Evolutionary conservation across 2,329 filamentous ascomycete species (phyloP).

Genomic region (Pleurostoma richardsiae): DNA sequence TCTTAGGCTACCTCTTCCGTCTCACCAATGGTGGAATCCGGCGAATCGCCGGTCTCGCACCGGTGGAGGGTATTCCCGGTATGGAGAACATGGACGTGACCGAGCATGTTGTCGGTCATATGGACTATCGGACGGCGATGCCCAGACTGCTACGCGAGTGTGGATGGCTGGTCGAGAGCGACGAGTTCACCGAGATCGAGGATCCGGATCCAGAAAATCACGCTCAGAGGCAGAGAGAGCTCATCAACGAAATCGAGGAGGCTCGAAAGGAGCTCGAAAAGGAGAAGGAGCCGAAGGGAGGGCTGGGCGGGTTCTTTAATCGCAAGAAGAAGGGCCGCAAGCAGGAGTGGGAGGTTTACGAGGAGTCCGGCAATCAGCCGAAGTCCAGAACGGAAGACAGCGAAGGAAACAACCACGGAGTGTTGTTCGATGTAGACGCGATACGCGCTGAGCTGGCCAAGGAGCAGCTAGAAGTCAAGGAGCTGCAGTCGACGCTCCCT

Average conservation of each 20-base stretch:
- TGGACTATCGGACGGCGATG: slow-evolving; percentile 94
- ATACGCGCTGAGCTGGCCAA: slow-evolving; percentile 80
- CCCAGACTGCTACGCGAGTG: slow-evolving; percentile 80
- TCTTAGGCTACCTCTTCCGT: slow-evolving; percentile 91
- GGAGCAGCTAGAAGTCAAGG: slow-evolving; percentile 65
- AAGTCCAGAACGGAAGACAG: slow-evolving; percentile 38
- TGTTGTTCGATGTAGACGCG: slow-evolving; percentile 93
- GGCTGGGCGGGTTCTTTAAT: slow-evolving; percentile 65
- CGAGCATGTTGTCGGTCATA: slow-evolving; percentile 81
- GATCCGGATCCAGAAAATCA: slow-evolving; percentile 96
- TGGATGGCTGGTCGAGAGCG: slow-evolving; percentile 85
- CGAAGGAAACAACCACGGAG: slow-evolving; percentile 50
- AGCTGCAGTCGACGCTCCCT: slow-evolving; percentile 83
- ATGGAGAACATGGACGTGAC: slow-evolving; percentile 90
- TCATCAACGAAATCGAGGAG: slow-evolving; percentile 96
- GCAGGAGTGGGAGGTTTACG: slow-evolving; percentile 94
- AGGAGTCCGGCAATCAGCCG: slow-evolving; percentile 53
- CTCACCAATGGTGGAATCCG: slow-evolving; percentile 90
- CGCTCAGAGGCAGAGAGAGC: slow-evolving; percentile 76
- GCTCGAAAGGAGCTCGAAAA: slow-evolving; percentile 81
- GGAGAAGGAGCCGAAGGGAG: slow-evolving; percentile 62
- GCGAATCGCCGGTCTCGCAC: slow-evolving; percentile 76
- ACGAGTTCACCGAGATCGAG: slow-evolving; percentile 95
- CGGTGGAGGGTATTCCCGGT: slow-evolving; percentile 70
- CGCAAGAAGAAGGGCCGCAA: slow-evolving; percentile 87